Conservation (phyloP, 176 grass and related monocot species). For the Oryza punctata region DNA sequence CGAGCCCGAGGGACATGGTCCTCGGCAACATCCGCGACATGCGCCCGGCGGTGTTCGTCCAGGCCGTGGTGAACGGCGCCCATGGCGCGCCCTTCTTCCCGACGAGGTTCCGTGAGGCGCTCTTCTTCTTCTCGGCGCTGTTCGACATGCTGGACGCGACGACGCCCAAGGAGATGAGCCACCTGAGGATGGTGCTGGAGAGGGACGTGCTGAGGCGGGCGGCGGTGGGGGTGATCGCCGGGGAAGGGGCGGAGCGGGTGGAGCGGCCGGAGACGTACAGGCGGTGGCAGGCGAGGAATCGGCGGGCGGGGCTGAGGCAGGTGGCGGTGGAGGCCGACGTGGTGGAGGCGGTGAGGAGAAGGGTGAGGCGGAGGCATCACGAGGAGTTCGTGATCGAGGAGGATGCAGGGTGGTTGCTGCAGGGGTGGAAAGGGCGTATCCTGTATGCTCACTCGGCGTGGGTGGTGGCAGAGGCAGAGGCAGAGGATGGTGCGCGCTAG, state of each 20-base stretch:
- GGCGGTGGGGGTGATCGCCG: slow-evolving; percentile 47
- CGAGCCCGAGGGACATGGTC: no score
- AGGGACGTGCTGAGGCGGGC: slow-evolving; percentile 36
- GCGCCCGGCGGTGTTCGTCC: slow-evolving; percentile 32
- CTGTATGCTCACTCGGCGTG: no score
- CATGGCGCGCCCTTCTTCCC: slow-evolving; percentile 40
- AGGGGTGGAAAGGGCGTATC: no score
- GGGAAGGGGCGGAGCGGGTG: slow-evolving; percentile 22
- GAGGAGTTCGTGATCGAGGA: no score
- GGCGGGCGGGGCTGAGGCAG: slow-evolving; percentile 48
- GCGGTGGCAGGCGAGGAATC: slow-evolving; percentile 45
- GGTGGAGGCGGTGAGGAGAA: no score
- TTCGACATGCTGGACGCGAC: slow-evolving; percentile 62
- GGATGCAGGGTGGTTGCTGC: no score
- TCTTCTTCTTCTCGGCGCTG: slow-evolving; percentile 42
- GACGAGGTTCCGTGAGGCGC: slow-evolving; percentile 47
- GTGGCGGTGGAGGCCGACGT: background rate
- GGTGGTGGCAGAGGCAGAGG: no score
- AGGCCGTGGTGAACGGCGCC: slow-evolving; percentile 36
- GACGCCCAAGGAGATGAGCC: slow-evolving; percentile 35
- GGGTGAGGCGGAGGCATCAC: no score
- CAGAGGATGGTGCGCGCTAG: no score
- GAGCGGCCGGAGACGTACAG: slow-evolving; percentile 49
- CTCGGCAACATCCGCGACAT: slow-evolving; percentile 7
- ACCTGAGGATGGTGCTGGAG: slow-evolving; percentile 41